A percentile compares a stretch with the other conserved stretches of the same genome.
Evolutionary conservation across 1,284 basidiomycete genomes (phyloP).

Genomic region (Ceratobasidium sp.): DNA sequence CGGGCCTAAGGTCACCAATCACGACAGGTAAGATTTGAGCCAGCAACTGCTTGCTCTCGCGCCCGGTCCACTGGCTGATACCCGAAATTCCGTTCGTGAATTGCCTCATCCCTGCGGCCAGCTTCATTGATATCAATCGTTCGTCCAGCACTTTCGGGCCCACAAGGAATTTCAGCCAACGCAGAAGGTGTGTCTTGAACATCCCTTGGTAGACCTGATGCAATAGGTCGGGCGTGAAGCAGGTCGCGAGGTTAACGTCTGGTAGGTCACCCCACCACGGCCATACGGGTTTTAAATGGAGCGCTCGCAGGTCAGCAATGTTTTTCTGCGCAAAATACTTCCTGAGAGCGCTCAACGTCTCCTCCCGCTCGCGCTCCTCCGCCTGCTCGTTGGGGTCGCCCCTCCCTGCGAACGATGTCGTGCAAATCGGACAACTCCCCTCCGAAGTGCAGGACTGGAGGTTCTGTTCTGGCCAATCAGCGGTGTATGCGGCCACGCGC

Average conservation of each 20-base stretch:
- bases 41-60: slow-evolving; percentile 55
- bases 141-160: not conserved
- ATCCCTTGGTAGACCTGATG: slow-evolving; percentile 46
- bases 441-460: slow-evolving; percentile 6
- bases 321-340: not conserved
- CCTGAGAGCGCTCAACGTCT: slow-evolving; percentile 4
- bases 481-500: not conserved
- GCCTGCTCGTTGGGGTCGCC: not conserved
- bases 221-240: slow-evolving; percentile 44
- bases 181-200: not conserved
- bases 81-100: slow-evolving; percentile 12
- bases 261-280: slow-evolving; percentile 44
- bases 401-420: not conserved
- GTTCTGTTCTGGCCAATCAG: slow-evolving; percentile 29
- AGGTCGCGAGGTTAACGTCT: slow-evolving; percentile 27
- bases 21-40: slow-evolving; percentile 32
- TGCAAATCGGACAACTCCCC: slow-evolving; percentile 26
- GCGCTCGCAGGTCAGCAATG: not conserved
- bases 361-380: not conserved
- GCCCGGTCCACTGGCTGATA: slow-evolving; percentile 52
- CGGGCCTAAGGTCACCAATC: not conserved
- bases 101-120: not conserved
- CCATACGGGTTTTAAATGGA: slow-evolving; percentile 15
- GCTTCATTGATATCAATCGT: not conserved
- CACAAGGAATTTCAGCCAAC: not conserved